Conservation (phyloP, 441 rosid genomes). For the Populus hybrid region DNA sequence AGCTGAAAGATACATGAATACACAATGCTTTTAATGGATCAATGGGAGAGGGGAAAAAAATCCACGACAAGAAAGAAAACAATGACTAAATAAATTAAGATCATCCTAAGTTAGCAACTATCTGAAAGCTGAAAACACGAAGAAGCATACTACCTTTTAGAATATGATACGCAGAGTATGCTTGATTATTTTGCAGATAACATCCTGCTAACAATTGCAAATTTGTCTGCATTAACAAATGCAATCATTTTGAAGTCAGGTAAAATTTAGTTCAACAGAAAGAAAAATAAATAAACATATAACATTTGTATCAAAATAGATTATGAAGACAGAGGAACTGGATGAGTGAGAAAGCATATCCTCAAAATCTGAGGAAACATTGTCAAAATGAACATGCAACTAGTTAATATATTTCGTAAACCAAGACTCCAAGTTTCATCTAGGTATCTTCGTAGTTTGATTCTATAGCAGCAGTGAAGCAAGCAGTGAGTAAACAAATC, state of each 20-base stretch:
- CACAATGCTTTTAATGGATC: conserved; percentile 24
- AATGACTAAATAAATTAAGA: neutral
- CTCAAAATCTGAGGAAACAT: neutral
- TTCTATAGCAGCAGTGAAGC: too few relatives aligned
- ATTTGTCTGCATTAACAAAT: conserved; percentile 54
- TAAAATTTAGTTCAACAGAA: conserved; percentile 8
- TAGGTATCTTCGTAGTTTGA: neutral
- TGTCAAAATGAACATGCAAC: neutral
- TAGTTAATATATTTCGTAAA: neutral
- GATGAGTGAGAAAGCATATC: neutral
- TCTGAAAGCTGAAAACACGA: neutral
- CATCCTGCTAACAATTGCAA: conserved; percentile 82
- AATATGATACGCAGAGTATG: conserved; percentile 84
- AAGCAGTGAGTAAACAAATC: too few relatives aligned
- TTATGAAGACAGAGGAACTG: neutral
- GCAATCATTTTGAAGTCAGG: neutral
- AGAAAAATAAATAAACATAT: neutral
- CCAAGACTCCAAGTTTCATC: neutral
- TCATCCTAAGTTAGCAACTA: conserved; percentile 10
- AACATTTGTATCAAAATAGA: neutral
- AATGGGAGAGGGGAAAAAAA: neutral
- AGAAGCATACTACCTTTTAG: conserved; percentile 59
- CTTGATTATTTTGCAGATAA: conserved; percentile 90
- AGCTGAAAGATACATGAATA: conserved; percentile 20
- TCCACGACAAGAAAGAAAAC: neutral